Evolutionary conservation across 2,329 filamentous ascomycete genomes (phyloP).

Genomic region (Penicillium sp.): DNA sequence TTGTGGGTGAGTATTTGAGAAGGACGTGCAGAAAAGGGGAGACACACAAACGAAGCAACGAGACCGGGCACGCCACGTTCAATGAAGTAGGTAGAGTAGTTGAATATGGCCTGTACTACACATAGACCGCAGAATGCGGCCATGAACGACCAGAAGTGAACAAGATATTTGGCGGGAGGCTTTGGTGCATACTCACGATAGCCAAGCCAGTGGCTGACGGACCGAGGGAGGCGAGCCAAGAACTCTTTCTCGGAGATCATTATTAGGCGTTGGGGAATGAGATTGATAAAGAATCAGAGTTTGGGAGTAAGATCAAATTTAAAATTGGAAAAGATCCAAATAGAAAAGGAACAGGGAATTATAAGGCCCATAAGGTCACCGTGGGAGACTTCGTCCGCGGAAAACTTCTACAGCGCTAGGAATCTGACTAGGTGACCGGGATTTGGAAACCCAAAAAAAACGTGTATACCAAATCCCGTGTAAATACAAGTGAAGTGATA

Average conservation of each 20-base stretch:
- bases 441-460: neutral
- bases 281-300: neutral
- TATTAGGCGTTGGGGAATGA: no score
- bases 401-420: neutral
- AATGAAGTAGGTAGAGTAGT: conserved; percentile 18
- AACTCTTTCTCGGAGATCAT: conserved; percentile 26
- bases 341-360: neutral
- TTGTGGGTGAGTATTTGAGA: neutral
- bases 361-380: neutral
- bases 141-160: conserved; percentile 27
- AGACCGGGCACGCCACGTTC: neutral
- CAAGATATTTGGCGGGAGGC: conserved; percentile 20
- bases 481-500: neutral
- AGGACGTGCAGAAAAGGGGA: neutral
- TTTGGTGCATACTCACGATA: conserved; percentile 22
- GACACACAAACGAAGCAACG: neutral
- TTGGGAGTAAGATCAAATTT: neutral
- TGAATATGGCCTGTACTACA: conserved; percentile 24
- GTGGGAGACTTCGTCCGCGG: neutral
- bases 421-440: neutral
- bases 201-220: conserved; percentile 29
- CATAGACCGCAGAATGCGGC: conserved; percentile 26
- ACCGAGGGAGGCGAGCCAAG: conserved; percentile 16
- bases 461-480: neutral
- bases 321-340: neutral